These are phyloP conservation scores for Ceratorhiza oryzae-sativae DNA, from an alignment of 1,284 basidiomycete species.

Conservation along the genomic window DNA sequence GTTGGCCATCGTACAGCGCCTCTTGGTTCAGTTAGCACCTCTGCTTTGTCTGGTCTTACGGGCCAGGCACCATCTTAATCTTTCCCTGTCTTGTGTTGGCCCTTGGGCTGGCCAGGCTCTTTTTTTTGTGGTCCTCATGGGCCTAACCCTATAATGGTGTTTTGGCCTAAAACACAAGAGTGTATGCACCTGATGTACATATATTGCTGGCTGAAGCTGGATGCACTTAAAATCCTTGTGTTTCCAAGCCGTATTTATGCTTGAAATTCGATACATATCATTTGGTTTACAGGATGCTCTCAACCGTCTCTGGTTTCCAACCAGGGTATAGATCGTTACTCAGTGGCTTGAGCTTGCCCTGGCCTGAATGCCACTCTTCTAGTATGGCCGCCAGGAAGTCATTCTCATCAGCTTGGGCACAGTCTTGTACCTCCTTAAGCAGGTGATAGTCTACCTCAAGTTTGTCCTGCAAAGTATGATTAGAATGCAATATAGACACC, in stretches of 20 bases:
- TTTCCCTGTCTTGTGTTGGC: conserved; percentile 35
- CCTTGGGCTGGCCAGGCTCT: conserved; percentile 38
- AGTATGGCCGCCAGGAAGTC: conserved; percentile 20
- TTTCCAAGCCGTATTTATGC: too few species aligned
- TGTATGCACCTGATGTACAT: not conserved
- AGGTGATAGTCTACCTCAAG: conserved; percentile 19
- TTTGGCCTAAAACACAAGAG: not conserved
- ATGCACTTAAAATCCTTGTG: too few species aligned
- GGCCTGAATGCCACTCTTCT: conserved; percentile 29
- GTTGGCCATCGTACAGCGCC: conserved; percentile 38
- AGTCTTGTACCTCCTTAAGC: conserved; percentile 17
- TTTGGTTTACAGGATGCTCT: conserved; percentile 19
- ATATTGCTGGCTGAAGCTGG: too few species aligned
- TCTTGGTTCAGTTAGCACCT: conserved; percentile 33
- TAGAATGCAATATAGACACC: not conserved
- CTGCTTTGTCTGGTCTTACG: conserved; percentile 35
- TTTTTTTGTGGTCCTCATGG: not conserved
- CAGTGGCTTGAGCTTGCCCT: not conserved
- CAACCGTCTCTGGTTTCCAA: conserved; percentile 28
- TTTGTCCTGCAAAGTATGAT: not conserved
- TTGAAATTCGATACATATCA: too few species aligned
- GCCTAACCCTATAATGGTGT: conserved; percentile 17
- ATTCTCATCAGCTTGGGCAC: conserved; percentile 4
- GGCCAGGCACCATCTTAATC: conserved; percentile 38
- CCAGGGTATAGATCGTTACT: conserved; percentile 24